Base-by-base conservation (phyloP, 176 grass and related monocot species). In the Zizania latifolia region DNA sequence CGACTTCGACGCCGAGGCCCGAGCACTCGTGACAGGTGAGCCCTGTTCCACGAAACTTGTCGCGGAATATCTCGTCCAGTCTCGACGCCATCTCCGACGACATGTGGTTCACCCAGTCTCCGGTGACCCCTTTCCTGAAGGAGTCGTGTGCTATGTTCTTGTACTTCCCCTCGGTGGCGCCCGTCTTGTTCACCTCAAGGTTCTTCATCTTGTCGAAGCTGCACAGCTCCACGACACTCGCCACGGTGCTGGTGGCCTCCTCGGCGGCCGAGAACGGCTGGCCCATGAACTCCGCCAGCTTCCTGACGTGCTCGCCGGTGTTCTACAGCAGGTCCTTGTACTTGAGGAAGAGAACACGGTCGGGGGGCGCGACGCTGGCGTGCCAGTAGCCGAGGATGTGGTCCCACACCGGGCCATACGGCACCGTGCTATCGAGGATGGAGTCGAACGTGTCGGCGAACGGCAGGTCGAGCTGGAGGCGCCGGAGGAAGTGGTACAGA, bases 41-140 rank as follows among this genome's bases (percentile, higher is more conserved):
- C 28, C 72, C 66, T 0, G 73, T 54, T 4, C 72, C 83, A 1
- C 14, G 39, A 1, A 82, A 9, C 74, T 83, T 90, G n/a, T n/a
- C n/a, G n/a, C n/a, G n/a, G n/a, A n/a, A n/a, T n/a, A n/a, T n/a
- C n/a, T n/a, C n/a, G n/a, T n/a, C n/a, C n/a, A n/a, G n/a, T n/a
- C n/a, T 71, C 28, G 65, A 19, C 8, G 78, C 83, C 83, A 83
- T 90, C 45, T 83, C 78, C 13, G 46, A 39, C 22, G 76, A 80
- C 72, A 90, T 82, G 50, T 86, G 68, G 50, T 83, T 86, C 17
- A 22, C 72, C 88, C 88, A 90, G 66, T 90, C 88, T 21, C 83
- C 88, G 2, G 78, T 74, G 13, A 71, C 36, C 0, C 88, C 83
- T 28, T 90, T 90, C 33, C 83, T 53, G 58, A 71, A 90, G 0